Conservation (phyloP, 2,329 filamentous ascomycete species). For the Triangularia setosa region DNA sequence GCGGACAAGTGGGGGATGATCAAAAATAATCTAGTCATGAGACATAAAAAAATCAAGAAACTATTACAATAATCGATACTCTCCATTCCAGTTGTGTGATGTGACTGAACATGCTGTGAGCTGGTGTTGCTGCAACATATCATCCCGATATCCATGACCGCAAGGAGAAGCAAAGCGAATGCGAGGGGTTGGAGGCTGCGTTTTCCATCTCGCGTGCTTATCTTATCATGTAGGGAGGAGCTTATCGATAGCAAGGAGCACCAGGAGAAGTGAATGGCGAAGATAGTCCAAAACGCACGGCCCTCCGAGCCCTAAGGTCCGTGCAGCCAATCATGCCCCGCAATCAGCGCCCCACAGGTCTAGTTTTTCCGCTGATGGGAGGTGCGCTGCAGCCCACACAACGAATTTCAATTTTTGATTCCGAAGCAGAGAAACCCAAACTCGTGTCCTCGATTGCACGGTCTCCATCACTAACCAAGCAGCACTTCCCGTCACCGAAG, state of each 20-base stretch:
- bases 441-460: constrained; percentile 32
- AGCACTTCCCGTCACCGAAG: constrained; percentile 34
- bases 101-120: not conserved
- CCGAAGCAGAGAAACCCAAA: constrained; percentile 28
- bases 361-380: constrained; percentile 29
- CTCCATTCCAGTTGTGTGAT: not conserved
- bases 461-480: constrained; percentile 40
- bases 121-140: not conserved
- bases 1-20: not conserved
- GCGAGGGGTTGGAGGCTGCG: not conserved
- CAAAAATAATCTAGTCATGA: not conserved
- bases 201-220: not conserved
- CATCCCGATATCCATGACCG: not conserved
- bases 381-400: constrained; percentile 28
- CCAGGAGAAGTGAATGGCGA: not conserved
- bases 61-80: not conserved
- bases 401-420: constrained; percentile 30
- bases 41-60: not conserved
- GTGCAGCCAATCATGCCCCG: constrained; percentile 21
- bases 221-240: not conserved
- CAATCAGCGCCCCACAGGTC: constrained; percentile 23
- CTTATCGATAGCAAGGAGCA: constrained; percentile 1
- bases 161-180: not conserved
- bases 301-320: constrained; percentile 28
- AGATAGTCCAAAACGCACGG: constrained; percentile 15